Base-by-base conservation (phyloP, 1,284 basidiomycete species). In the Apiotrichum siamense region DNA sequence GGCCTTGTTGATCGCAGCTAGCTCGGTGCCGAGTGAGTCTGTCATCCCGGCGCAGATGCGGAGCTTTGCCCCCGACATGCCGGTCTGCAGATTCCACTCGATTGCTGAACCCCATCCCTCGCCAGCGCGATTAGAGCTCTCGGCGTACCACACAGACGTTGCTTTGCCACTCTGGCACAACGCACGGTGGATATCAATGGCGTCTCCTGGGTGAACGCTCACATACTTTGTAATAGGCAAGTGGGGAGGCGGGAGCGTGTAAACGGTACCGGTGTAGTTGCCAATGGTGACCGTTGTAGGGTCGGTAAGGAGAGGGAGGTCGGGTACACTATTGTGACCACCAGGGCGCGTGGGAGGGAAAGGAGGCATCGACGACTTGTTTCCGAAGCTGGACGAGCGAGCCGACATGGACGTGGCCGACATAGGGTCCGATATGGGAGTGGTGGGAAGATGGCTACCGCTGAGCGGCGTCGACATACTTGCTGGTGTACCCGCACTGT, bases 61-160 rank as follows among this genome's bases (percentile, higher is more conserved):
- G 54, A 72, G 67, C 54, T 70, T 73, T 18, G 57, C 63, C 7
- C 70, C 70, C 0, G 68, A 69, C 45, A 58, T 60, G 26, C 61
- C 61, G 2, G 57, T 53, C 21, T 66, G 57, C 17, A 65, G 54
- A 20, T 66, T 64, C 72, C 72, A 74, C 52, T 74, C 69, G 10
- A 73, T 56, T 4, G 70, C 71, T 0, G 72, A 64, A 11, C 59
- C 70, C 72, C 72, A 74, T 3, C 66, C 70, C 60, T 73, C 72
- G 20, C 70, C 72, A 0, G 65, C 69, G 18, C 72, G 61, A n/a
- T 59, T 65, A 10, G 65, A 66, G 1, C 67, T 68, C 37, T 69
- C 71, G 1, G 71, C 63, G 52, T 74, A 74, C 66, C 70, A 74
- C 9, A 73, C 59, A 0, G 67, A 62, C 18, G 47, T 40, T 2